Base-by-base conservation (phyloP, 805 yeast species). In the Candida broadrunensis region DNA sequence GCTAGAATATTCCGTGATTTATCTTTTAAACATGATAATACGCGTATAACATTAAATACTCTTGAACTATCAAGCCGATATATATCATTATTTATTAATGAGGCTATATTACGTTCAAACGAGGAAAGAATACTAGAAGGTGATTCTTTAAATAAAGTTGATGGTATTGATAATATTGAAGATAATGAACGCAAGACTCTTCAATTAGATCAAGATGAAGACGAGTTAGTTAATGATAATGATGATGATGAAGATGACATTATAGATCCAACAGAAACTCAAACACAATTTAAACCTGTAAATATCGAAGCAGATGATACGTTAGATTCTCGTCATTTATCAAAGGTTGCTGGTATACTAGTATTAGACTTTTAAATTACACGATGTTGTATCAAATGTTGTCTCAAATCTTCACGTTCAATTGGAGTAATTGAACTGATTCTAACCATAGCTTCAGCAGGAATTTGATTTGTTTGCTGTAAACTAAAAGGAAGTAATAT, bases 61-160 rank as follows among this genome's bases (percentile, higher is more conserved):
- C 53, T 81, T 11, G 72, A 72, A 33, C 55, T 78, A 13, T 68
- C 78, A 2, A 56, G 80, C 1, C 83, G 79, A 49, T 81, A 81
- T 52, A 65, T 79, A 15, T 59, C 72, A 31, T 61, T 80, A 52
- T 81, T 81, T 50, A 70, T 81, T 13, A 68, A 70, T 35, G 87
- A 81, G 54, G 85, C 85, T 0, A 67, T 80, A 2, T 51, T 73
- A 5, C 52, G 87, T 42, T 72, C 85, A 8, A 78, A 80, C 46
- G 81, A 78, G 43, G 78, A 72, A 36, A 51, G 81, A 25, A 31
- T 59, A 9, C 46, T 52, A 13, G 73, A 69, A 33, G 54, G 56
- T 4, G 60, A 53, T 17, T 38, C 56, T 2, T 23, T 49, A 13
- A 30, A 33, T n/a, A 51, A 47, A 13, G 61, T 61, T 1, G 72